Base-by-base conservation (phyloP, 2,329 filamentous ascomycete species). In the Apiospora aurea region DNA sequence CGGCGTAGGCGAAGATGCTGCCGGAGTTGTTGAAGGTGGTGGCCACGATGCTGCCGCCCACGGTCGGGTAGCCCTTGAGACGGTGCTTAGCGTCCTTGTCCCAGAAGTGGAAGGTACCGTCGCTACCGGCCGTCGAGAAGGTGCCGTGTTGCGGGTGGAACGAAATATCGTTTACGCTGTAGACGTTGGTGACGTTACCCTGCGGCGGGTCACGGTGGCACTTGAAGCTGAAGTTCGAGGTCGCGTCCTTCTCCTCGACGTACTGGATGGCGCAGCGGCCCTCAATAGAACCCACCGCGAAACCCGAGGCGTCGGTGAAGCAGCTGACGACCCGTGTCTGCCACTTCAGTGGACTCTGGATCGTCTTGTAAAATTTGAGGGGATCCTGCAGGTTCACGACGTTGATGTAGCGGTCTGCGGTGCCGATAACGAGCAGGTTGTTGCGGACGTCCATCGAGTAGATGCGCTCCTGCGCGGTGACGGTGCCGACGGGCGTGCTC, bases 151-250 rank as follows among this genome's bases (percentile, higher is more conserved):
- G 88, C 1, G 96, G 96, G 84, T 99, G 96, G 90, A 98, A 98
- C 34, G 94, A 97, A 82, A 99, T 99, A 77, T 95, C 93, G 85
- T 99, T 99, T 80, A 99, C 95, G 1, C 95, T 92, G 86, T 95
- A 96, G 77, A 98, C 96, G 79, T 96, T 96, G 77, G 93, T 94
- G 75, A 92, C 86, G 82, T 94, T 95, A 79, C 89, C 90, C 72
- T 90, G 85, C 1, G 93, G 90, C 6, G 90, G 89, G 78, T 97
- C 94, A 72, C 96, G 95, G 83, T 99, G 96, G 84, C 96, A 99
- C 84, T 98, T 98, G 91, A 99, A 99, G 57, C 94, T 97, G 87
- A 99, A 99, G 86, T 99, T 98, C 79, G 92, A 93, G 78, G 91
- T 92, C 75, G 93, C 86, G 81, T 99, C 95, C 83, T 98, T 98